Conservation (phyloP, 495 filamentous ascomycete species). For the Annulohypoxylon nitens region DNA sequence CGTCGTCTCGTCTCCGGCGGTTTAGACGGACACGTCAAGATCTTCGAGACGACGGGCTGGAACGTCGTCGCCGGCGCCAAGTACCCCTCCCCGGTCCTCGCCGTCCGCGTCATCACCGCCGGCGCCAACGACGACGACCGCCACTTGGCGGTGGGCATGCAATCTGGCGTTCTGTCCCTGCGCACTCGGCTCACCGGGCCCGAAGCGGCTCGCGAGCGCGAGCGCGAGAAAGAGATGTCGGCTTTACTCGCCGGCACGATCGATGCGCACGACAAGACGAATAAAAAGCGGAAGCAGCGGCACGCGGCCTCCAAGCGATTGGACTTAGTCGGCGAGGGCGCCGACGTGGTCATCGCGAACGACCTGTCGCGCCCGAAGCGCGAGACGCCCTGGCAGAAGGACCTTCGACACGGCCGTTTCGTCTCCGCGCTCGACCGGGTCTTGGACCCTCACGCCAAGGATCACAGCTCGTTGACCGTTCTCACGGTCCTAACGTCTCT, state of each 20-base stretch:
- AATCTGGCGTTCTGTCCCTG: slow-evolving; percentile 88
- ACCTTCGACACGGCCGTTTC: slow-evolving; percentile 84
- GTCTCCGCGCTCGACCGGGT: slow-evolving; percentile 81
- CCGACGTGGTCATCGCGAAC: slow-evolving; percentile 86
- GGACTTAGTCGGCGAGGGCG: slow-evolving; percentile 86
- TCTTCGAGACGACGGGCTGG: slow-evolving; percentile 93
- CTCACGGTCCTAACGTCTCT: slow-evolving; percentile 86
- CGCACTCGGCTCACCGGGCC: slow-evolving; percentile 87
- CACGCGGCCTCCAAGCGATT: slow-evolving; percentile 80
- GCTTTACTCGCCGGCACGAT: slow-evolving; percentile 83
- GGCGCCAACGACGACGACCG: slow-evolving; percentile 78
- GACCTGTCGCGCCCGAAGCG: slow-evolving; percentile 65
- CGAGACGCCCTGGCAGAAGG: slow-evolving; percentile 80
- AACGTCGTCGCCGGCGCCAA: slow-evolving; percentile 92
- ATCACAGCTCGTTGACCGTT: slow-evolving; percentile 69
- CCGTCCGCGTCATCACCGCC: slow-evolving; percentile 77
- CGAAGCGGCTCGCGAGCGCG: slow-evolving; percentile 75
- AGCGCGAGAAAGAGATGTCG: slow-evolving; percentile 86
- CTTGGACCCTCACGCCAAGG: slow-evolving; percentile 61
- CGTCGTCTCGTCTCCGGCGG: slow-evolving; percentile 85
- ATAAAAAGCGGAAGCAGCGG: slow-evolving; percentile 75
- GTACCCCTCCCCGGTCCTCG: slow-evolving; percentile 90
- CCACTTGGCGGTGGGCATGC: slow-evolving; percentile 93
- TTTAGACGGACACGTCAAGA: slow-evolving; percentile 95
- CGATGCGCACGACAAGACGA: slow-evolving; percentile 74